These are phyloP conservation scores for Chara braunii DNA, from an alignment of 139 green algal species.

Conservation along the genomic window DNA sequence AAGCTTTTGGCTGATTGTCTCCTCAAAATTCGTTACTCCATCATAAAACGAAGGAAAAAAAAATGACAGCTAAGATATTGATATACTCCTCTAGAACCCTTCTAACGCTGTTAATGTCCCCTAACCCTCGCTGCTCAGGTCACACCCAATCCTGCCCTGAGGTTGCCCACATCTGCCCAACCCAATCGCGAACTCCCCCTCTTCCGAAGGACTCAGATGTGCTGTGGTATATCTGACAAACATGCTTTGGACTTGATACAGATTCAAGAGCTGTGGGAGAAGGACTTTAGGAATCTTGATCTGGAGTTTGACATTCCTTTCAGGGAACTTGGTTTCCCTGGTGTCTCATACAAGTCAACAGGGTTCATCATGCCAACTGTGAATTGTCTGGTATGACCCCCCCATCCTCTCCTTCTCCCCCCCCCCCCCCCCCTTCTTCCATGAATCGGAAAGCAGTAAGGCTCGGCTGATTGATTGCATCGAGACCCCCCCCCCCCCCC, in stretches of 20 bases:
- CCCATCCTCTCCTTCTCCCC: background rate
- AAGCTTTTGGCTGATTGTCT: no score
- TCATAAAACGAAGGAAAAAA: no score
- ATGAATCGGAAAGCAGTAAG: background rate
- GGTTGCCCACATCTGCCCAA: no score
- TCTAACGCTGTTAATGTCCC: no score
- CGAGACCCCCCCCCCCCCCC: background rate
- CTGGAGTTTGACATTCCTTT: conserved; percentile 98
- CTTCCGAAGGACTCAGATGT: no score
- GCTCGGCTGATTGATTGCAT: background rate
- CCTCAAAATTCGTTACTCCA: no score
- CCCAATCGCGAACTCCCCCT: no score
- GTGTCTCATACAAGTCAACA: conserved; percentile 74
- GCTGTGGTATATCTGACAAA: no score
- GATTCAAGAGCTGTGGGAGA: conserved; percentile 75
- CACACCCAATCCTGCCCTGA: no score
- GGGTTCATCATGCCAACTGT: conserved; percentile 85
- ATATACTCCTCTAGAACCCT: no score
- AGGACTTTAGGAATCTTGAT: conserved; percentile 60
- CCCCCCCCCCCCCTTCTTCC: background rate
- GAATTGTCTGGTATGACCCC: conserved; percentile 72
- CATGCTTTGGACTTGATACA: conserved; percentile 4
- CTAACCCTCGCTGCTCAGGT: no score
- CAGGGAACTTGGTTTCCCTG: conserved; percentile 88
- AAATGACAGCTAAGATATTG: no score